Evolutionary conservation across 768 basidiomycete species (phyloP).

Genomic region (Dictyophora rubrovolvata): DNA sequence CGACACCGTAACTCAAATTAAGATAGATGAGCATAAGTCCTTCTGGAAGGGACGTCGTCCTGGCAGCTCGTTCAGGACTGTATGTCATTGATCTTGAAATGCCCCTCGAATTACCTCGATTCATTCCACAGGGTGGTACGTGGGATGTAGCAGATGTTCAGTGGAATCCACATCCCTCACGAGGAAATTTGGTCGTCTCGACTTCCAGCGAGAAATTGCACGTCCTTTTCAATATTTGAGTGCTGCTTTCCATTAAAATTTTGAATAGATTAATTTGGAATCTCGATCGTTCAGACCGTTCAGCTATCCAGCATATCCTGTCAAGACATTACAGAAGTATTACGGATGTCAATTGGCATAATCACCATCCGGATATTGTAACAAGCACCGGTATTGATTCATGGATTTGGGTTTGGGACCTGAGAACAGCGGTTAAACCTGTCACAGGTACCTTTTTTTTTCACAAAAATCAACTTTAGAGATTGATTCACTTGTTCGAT

Average conservation of each 20-base stretch:
- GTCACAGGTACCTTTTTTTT: constrained; percentile 40
- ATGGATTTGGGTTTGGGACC: constrained; percentile 92
- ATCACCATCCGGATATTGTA: constrained; percentile 71
- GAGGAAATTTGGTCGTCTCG: constrained; percentile 75
- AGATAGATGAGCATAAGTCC: constrained; percentile 65
- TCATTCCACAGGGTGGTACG: constrained; percentile 90
- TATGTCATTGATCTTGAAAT: constrained; percentile 92
- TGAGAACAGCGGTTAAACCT: constrained; percentile 60
- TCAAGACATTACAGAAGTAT: constrained; percentile 91
- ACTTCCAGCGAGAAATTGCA: constrained; percentile 85
- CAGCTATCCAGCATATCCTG: constrained; percentile 75
- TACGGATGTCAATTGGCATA: constrained; percentile 98
- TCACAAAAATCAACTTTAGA: background rate
- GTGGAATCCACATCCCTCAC: constrained; percentile 77
- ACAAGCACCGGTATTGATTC: constrained; percentile 90
- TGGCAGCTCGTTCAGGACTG: constrained; percentile 59
- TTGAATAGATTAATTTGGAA: constrained; percentile 82
- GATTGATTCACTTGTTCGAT: background rate
- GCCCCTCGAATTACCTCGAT: constrained; percentile 79
- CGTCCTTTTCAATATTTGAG: constrained; percentile 17
- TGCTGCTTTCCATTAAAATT: background rate
- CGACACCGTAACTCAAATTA: background rate
- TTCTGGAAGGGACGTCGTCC: constrained; percentile 21
- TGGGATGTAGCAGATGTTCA: constrained; percentile 94
- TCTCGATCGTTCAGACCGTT: constrained; percentile 59